phyloP scores from a whole-genome alignment of 495 filamentous ascomycete genomes.

The Filosporella fistucella region DNA sequence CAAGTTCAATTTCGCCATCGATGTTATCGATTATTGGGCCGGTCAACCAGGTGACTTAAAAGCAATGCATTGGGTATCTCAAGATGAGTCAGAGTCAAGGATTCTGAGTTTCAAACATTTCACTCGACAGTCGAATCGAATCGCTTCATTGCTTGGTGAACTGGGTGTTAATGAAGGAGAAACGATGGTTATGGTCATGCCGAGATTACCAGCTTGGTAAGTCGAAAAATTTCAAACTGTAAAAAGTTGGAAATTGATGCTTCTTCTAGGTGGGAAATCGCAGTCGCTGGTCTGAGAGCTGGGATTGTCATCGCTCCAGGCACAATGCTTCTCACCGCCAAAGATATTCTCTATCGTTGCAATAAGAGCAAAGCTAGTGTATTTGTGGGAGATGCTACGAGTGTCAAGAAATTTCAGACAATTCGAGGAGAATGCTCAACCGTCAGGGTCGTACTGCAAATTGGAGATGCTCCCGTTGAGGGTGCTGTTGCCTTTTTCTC shows the following conservation, averaged over 20 bases:
- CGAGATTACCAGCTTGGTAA: conserved; percentile 5
- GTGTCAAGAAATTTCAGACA: background rate
- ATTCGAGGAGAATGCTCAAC: background rate
- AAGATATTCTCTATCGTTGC: conserved; percentile 7
- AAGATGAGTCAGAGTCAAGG: background rate
- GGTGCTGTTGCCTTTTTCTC: background rate
- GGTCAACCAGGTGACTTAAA: background rate
- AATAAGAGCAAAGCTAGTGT: background rate
- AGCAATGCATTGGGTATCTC: conserved; percentile 6
- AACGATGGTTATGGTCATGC: background rate
- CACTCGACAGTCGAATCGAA: background rate
- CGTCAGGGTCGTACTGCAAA: conserved; percentile 1
- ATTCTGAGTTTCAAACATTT: conserved; percentile 1
- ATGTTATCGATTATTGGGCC: conserved; percentile 10
- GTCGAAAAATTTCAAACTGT: too few relatives aligned
- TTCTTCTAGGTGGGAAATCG: conserved; percentile 12
- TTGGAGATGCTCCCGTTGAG: background rate
- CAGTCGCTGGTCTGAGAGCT: background rate
- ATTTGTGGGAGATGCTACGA: conserved; percentile 5
- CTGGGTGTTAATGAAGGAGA: conserved; percentile 5
- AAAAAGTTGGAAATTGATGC: too few relatives aligned
- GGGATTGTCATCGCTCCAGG: conserved; percentile 3
- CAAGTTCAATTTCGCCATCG: conserved; percentile 10
- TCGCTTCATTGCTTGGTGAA: background rate
- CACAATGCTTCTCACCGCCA: background rate